Conservation (phyloP, 257 asterid genomes). For the Capsicum rhomboideum region DNA sequence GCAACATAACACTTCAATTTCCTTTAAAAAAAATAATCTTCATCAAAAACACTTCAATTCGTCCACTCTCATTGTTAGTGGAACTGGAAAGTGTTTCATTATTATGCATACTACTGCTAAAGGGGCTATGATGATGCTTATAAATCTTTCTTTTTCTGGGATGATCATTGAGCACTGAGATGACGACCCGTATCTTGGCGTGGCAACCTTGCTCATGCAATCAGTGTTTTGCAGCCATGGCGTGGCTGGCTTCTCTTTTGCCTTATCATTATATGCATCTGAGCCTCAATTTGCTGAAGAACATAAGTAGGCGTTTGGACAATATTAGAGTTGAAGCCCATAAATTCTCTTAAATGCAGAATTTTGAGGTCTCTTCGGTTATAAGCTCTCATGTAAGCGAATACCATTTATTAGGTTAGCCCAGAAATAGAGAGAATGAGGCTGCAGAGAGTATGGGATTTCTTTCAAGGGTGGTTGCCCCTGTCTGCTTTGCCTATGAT, state of each 20-base stretch:
- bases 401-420: not conserved
- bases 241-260: not conserved
- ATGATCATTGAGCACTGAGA: not conserved
- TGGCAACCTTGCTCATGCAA: not conserved
- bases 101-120: no score
- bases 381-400: not conserved
- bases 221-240: not conserved
- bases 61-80: no score
- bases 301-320: not conserved
- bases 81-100: no score
- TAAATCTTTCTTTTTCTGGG: not conserved
- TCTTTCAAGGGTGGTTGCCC: constrained; percentile 48
- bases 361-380: not conserved
- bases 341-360: not conserved
- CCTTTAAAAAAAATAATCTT: no score
- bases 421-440: not conserved
- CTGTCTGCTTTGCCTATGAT: constrained; percentile 18
- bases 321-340: not conserved
- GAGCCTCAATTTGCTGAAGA: not conserved
- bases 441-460: not conserved
- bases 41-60: no score
- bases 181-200: not conserved
- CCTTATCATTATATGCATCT: not conserved
- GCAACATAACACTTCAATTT: no score
- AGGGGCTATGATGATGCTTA: not conserved